Base-by-base conservation (phyloP, 2,329 filamentous ascomycete genomes). In the Fusarium dimerum region DNA sequence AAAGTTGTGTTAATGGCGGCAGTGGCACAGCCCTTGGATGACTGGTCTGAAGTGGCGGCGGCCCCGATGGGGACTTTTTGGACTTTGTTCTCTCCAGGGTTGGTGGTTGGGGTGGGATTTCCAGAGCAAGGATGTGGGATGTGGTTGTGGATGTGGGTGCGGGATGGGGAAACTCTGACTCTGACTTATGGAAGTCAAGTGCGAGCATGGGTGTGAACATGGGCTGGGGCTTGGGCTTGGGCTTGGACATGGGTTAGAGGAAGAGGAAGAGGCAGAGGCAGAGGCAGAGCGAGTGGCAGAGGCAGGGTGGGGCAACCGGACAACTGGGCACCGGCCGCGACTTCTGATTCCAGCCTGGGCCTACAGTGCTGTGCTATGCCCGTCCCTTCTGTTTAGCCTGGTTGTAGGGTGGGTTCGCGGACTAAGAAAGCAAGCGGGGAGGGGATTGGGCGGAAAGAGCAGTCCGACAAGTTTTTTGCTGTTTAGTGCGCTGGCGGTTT, bases 261-360 rank as follows among this genome's bases (percentile, higher is more conserved):
- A 54, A 43, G 40, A 43, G 40, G 45, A 47, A 43, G 36, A 47
- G 39, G 47, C 55, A 43, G 40, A 43, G 40, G 45, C 45, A 43
- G 36, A 47, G 39, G 47, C 55, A 57, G 55, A 58, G 52, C 50
- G 50, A 48, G 58, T 49, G 60, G 47, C 42, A 44, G 45, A 54
- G 45, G 43, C 40, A 46, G 43, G 44, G 57, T 57, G 57, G 56
- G 54, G 40, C 46, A 51, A 45, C 32, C 29, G 47, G 40, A 32
- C 45, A 45, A 50, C 36, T 59, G 55, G 46, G 40, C 47, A 46
- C 51, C 53, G 54, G 45, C 48, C 53, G 56, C 57, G 57, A 56
- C 55, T 62, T 57, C 57, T 63, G 42, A 52, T 63, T 53, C 38
- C 50, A 51, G 53, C 15, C 54, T 57, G 56, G 59, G 55, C 49